phyloP scores from a whole-genome alignment of 2,329 filamentous ascomycete genomes.

The Celoporthe dispersa region DNA sequence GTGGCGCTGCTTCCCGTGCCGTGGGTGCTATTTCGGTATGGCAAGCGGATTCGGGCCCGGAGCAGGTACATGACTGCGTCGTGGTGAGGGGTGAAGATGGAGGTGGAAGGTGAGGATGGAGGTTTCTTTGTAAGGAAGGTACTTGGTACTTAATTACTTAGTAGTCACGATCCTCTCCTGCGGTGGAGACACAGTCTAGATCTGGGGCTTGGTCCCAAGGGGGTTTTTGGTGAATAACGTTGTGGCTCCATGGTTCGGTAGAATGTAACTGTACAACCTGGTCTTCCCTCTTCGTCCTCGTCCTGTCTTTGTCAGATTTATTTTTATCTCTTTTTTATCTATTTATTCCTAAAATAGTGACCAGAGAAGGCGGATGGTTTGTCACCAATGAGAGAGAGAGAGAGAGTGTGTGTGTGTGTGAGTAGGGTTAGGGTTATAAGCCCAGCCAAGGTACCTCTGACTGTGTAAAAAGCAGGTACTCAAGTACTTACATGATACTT shows the following conservation, averaged over 20 bases:
- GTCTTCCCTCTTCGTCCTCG: too few species aligned
- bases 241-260: not conserved
- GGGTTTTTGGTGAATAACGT: not conserved
- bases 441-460: too few species aligned
- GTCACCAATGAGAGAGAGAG: too few species aligned
- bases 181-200: not conserved
- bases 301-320: not conserved
- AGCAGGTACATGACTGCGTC: slow-evolving; percentile 46
- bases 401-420: too few species aligned
- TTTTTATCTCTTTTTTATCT: not conserved
- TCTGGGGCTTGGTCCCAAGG: not conserved
- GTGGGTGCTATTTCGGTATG: slow-evolving; percentile 56
- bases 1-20: slow-evolving; percentile 54
- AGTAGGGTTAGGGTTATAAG: too few species aligned
- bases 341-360: too few species aligned
- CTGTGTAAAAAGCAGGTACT: too few species aligned
- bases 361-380: too few species aligned
- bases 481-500: too few species aligned
- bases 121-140: too few species aligned
- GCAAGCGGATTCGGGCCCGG: slow-evolving; percentile 44
- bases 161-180: not conserved
- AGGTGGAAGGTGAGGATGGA: not conserved
- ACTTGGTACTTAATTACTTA: too few species aligned
- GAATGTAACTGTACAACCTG: not conserved
- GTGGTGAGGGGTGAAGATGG: not conserved